Evolutionary conservation across 2,329 filamentous ascomycete genomes (phyloP).

Genomic region (Ceratocystis harringtonii): DNA sequence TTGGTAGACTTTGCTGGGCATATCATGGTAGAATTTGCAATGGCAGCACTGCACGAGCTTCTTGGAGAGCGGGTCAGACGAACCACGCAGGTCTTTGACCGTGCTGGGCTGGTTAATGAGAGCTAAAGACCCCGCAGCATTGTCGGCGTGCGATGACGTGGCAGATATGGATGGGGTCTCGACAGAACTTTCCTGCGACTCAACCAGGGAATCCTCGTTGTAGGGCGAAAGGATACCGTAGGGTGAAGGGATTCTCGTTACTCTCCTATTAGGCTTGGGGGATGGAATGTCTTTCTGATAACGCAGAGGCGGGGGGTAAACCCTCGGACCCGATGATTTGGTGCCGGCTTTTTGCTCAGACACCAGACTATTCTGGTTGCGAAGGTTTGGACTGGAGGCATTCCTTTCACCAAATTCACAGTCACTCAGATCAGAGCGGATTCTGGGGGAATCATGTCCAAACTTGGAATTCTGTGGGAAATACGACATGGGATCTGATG

Average conservation of each 20-base stretch:
- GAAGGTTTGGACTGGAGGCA: background rate
- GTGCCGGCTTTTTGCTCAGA: background rate
- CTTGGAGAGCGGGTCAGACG: slow-evolving; percentile 37
- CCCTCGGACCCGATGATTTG: background rate
- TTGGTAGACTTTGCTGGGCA: slow-evolving; percentile 49
- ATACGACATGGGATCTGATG: slow-evolving; percentile 3
- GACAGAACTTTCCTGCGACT: slow-evolving; percentile 6
- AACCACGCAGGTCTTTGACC: slow-evolving; percentile 7
- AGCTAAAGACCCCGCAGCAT: background rate
- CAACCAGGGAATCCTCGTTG: slow-evolving; percentile 8
- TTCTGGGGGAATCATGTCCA: background rate
- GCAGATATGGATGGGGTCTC: slow-evolving; percentile 8
- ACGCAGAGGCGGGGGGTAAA: slow-evolving; percentile 8
- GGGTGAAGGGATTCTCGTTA: background rate
- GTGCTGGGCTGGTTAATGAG: background rate
- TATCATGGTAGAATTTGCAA: slow-evolving; percentile 50
- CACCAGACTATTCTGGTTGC: background rate
- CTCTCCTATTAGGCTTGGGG: background rate
- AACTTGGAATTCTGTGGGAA: slow-evolving; percentile 5
- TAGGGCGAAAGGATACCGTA: slow-evolving; percentile 13
- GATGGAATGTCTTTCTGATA: background rate
- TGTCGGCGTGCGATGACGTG: background rate
- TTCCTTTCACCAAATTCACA: slow-evolving; percentile 5
- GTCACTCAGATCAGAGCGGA: slow-evolving; percentile 11
- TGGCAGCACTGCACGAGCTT: slow-evolving; percentile 51